Evolutionary conservation across 208 protist genomes (phyloP), one percentile per base, ranked within the genome.

Genomic region (Wallacemonas collosoma): DNA sequence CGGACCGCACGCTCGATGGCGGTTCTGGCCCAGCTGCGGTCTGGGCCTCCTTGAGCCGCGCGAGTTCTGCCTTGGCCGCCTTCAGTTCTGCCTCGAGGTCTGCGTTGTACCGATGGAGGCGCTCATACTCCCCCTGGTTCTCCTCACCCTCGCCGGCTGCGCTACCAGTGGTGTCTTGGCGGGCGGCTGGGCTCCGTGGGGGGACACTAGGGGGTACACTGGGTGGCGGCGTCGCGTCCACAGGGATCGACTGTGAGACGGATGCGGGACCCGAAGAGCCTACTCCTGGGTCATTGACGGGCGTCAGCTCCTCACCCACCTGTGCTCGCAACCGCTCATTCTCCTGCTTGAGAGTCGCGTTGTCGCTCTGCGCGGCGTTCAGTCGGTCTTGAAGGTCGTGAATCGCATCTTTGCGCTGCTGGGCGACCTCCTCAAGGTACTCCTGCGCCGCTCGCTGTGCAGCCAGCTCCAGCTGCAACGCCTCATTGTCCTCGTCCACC

Each of bases 391-490:
- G 44, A 3, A 54, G 47, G 14, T 77, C 57, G 14, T 54, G 64
- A 8, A 75, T 53, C 7, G 15, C 17, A 6, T 60, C 41, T 11
- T 72, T 55, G 53, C 60, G 68, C 38, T 73, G 67, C 43, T 50
- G 47, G 1, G 67, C 41, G 11, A 68, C 79, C 2, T 48, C 43
- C 63, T 61, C 43, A 17, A 83, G 71, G 40, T 74, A 62, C 40
- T 68, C 53, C 44, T 76, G 69, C 1, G 56, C 43, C 43, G 54
- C 50, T 36, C 43, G 44, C 71, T 83, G 73, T 6, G 66, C 66
- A 12, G 17, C 36, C 8, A 58, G 66, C 40, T 62, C 39, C 11
- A 62, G 45, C 66, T 51, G 53, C 3, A 58, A 53, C 6, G 56
- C 56, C 56, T 62, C 56, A 15, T 44, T 38, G 38, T 62, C 56